Conservation (phyloP, 1,284 basidiomycete species). For the Papiliotrema laurentii region DNA sequence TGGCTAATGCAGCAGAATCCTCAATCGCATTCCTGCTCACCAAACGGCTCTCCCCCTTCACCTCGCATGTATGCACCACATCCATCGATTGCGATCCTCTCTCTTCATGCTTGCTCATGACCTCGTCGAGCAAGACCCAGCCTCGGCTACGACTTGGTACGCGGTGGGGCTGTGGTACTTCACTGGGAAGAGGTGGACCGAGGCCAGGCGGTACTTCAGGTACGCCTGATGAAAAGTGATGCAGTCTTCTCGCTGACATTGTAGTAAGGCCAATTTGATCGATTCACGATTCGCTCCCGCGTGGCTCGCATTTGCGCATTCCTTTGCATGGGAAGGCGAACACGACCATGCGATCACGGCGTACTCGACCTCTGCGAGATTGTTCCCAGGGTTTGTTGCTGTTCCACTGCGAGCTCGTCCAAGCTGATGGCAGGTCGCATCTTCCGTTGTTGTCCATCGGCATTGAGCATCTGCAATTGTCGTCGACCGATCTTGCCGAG, state of each 20-base stretch:
- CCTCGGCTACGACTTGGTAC: slow-evolving; percentile 92
- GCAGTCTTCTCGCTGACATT: not conserved
- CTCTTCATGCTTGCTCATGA: slow-evolving; percentile 95
- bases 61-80: slow-evolving; percentile 94
- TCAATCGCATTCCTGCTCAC: slow-evolving; percentile 74
- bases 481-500: slow-evolving; percentile 74
- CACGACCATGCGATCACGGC: slow-evolving; percentile 98
- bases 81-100: slow-evolving; percentile 81
- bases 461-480: slow-evolving; percentile 93
- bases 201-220: slow-evolving; percentile 90
- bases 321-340: slow-evolving; percentile 93
- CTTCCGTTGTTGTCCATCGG: slow-evolving; percentile 92
- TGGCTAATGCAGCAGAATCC: slow-evolving; percentile 57
- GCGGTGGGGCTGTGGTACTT: slow-evolving; percentile 98
- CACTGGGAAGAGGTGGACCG: slow-evolving; percentile 73
- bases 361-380: slow-evolving; percentile 89
- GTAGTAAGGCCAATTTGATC: slow-evolving; percentile 90
- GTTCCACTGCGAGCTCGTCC: not conserved
- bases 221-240: slow-evolving; percentile 38
- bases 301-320: slow-evolving; percentile 97
- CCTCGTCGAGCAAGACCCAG: slow-evolving; percentile 87
- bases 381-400: slow-evolving; percentile 77
- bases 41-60: slow-evolving; percentile 84
- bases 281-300: slow-evolving; percentile 93
- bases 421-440: slow-evolving; percentile 62